Evolutionary conservation across 208 protist species (phyloP), one percentile per base, ranked within the genome.

Genomic region (Phytomonas sp.): DNA sequence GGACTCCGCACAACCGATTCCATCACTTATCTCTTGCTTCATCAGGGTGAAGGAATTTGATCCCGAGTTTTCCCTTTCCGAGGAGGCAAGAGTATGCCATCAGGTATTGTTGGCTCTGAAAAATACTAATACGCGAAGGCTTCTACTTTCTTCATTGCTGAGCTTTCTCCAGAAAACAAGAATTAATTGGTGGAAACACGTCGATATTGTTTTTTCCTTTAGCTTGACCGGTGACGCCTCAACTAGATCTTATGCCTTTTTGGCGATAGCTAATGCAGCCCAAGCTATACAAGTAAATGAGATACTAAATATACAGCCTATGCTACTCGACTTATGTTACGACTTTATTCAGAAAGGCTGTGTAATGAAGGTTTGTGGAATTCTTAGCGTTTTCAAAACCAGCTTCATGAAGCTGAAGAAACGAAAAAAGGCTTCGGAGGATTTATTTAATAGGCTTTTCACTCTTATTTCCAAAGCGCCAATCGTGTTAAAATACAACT

Each of bases 131-230:
- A 56, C 46, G 4, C 0, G 46, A 26, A 56, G 23, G 46, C 6
- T 56, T 26, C 26, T 56, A 56, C 17, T 56, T 56, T 6, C 46
- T 23, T 56, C 46, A 0, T 23, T 56, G 20, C 26, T 56, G 46
- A 56, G 46, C 20, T 56, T 56, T 26, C 46, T 56, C 26, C 46
- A 56, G 20, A 56, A 56, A 26, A 56, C 46, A 23, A 56, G 46
- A 26, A 56, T 56, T 56, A 56, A 56, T 56, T 56, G 46, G 46
- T 56, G 46, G 46, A 56, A 23, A 56, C 46, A 56, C 20, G 46
- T 56, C 46, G 46, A 56, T 17, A 56, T 56, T 26, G 46, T 56
- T 56, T 56, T 56, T 56, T 56, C 46, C 20, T 26, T 26, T 26
- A 56, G 46, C 20, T 56, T 56, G 20, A 56, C 46, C 13, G 46